Base-by-base conservation (phyloP, 257 asterid species). In the Cinchona pubescens region DNA sequence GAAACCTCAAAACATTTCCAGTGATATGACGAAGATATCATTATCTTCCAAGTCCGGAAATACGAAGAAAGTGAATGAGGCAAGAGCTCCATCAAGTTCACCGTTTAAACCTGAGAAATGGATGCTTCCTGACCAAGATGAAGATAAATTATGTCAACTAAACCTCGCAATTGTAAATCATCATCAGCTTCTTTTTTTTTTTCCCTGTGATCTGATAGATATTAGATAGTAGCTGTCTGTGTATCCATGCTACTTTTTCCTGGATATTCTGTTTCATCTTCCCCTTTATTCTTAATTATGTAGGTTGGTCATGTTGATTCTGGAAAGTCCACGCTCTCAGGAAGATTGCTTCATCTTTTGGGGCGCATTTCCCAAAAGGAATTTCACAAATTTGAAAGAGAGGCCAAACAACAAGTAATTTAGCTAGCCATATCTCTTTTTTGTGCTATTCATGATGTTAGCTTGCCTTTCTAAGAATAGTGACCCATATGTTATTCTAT, bases 261-360 rank as follows among this genome's bases (percentile, higher is more conserved):
- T 40, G 21, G 21, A 58, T 23, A 60, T 46, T 56, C 19, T 67
- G 72, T 71, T 30, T 49, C 69, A 48, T 69, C 59, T 34, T 73
- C n/a, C n/a, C n/a, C 30, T 35, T 76, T 55, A 46, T 29, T 18
- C 61, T 64, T 82, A 61, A 75, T 51, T 83, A 76, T 73, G 10
- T 77, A 95, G 99, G 98, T 95, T 76, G 99, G 99, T 63, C 99
- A 95, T 83, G 99, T 95, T 83, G 99, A 95, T 88, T 92, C 99
- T 69, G 99, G 99, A 69, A 95, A 95, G 85, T 95, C 99, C 53
- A 92, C 99, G 38, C 97, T 95, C 66, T 95, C 98, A 35, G 99
- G 99, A 79, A 91, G 97, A 87, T 76, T 95, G 87, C 93, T 95
- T 63, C 93, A 92, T 79, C 90, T 95, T 73, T 83, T 86, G 80